Percentiles rank a stretch among this genome's conserved stretches.
phyloP scores from a whole-genome alignment of 192 early-diverging fungal species.

The Kickxella alabastrina region DNA sequence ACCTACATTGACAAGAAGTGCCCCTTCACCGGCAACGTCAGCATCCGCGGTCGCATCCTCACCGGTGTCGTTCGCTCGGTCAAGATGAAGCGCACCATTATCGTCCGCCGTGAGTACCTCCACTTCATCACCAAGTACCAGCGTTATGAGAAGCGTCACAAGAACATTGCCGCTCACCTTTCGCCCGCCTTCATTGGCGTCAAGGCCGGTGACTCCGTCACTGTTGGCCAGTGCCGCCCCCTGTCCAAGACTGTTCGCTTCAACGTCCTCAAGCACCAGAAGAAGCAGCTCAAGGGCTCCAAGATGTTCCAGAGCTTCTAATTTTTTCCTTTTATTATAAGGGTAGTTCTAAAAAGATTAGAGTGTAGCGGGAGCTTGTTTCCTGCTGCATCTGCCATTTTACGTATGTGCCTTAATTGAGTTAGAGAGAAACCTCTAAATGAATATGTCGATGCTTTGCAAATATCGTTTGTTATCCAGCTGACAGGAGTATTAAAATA shows the following conservation, averaged over 20 bases:
- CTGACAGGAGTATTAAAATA: too few species aligned
- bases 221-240: slow-evolving; percentile 98
- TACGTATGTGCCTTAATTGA: too few species aligned
- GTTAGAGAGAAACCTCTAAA: too few species aligned
- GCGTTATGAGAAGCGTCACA: slow-evolving; percentile 99
- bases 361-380: not conserved
- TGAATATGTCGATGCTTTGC: too few species aligned
- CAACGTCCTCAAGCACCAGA: slow-evolving; percentile 98
- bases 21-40: slow-evolving; percentile 95
- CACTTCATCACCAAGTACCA: slow-evolving; percentile 99
- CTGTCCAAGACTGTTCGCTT: slow-evolving; percentile 99
- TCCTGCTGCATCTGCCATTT: too few species aligned
- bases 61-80: slow-evolving; percentile 85
- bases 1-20: slow-evolving; percentile 99
- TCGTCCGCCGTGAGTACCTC: slow-evolving; percentile 98
- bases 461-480: too few species aligned
- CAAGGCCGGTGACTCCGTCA: slow-evolving; percentile 82
- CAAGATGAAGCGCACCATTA: slow-evolving; percentile 99
- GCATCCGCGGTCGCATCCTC: slow-evolving; percentile 97
- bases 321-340: slow-evolving; percentile 12
- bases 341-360: slow-evolving; percentile 1
- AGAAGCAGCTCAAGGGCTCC: slow-evolving; percentile 72
- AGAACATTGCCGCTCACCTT: slow-evolving; percentile 96
- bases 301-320: slow-evolving; percentile 95
- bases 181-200: slow-evolving; percentile 94